Evolutionary conservation across 495 filamentous ascomycete genomes (phyloP).

Genomic region (Aspergillus haitiensis): DNA sequence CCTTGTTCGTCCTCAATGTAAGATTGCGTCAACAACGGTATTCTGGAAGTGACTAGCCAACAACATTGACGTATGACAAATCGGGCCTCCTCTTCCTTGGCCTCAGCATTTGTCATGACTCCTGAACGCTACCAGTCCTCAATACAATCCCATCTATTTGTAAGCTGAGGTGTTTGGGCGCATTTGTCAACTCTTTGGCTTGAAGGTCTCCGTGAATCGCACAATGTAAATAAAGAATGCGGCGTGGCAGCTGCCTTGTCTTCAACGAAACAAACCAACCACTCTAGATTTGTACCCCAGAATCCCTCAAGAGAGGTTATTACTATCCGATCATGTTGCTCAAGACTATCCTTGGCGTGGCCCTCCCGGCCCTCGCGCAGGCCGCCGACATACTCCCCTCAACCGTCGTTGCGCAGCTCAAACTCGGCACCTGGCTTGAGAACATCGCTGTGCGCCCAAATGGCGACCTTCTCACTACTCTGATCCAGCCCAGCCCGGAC

Average conservation of each 20-base stretch:
- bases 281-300: not conserved
- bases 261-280: not conserved
- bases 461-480: constrained; percentile 1
- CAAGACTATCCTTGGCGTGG: not conserved
- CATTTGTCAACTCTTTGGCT: not conserved
- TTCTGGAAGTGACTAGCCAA: not conserved
- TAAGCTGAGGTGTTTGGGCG: not conserved
- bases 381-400: not conserved
- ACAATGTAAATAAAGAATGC: not conserved
- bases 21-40: not conserved
- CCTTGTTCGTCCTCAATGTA: not conserved
- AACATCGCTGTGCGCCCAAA: not conserved
- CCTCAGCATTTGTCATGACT: not conserved
- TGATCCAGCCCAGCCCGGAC: not conserved
- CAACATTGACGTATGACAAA: not conserved
- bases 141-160: not conserved
- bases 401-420: not conserved
- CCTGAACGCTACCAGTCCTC: not conserved
- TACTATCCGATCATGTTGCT: not conserved
- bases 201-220: not conserved
- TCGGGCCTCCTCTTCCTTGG: not conserved
- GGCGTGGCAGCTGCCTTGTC: not conserved
- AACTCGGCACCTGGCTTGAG: constrained; percentile 1
- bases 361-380: not conserved
- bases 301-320: not conserved